Conservation (phyloP, 805 yeast genomes). For the Saccharomycopsis babjevae region DNA sequence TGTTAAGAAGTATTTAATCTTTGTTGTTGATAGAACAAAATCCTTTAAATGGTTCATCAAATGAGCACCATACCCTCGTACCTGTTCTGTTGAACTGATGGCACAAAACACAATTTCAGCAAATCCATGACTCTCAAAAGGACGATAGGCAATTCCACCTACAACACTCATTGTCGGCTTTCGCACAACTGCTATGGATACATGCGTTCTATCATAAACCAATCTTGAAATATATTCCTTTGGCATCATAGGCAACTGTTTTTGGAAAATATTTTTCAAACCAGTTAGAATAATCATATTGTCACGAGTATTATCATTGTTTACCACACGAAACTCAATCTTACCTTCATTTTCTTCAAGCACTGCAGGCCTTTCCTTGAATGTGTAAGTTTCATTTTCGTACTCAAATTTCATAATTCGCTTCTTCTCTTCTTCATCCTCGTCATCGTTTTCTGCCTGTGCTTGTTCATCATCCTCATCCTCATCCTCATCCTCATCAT, state of each 20-base stretch:
- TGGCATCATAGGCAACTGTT: slow-evolving; percentile 98
- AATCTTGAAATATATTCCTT: slow-evolving; percentile 89
- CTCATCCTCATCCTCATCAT: slow-evolving; percentile 21
- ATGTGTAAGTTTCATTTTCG: slow-evolving; percentile 73
- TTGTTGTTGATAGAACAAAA: slow-evolving; percentile 81
- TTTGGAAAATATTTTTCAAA: slow-evolving; percentile 88
- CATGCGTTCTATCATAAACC: slow-evolving; percentile 88
- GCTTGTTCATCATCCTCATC: slow-evolving; percentile 23
- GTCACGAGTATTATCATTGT: slow-evolving; percentile 83
- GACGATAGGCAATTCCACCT: slow-evolving; percentile 95
- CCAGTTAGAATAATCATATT: slow-evolving; percentile 90
- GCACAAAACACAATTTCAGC: slow-evolving; percentile 99
- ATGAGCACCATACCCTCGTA: slow-evolving; percentile 97
- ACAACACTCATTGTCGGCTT: slow-evolving; percentile 83
- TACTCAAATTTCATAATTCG: slow-evolving; percentile 33
- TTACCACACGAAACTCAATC: slow-evolving; percentile 92
- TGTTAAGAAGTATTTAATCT: slow-evolving; percentile 77
- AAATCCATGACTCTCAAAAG: slow-evolving; percentile 80
- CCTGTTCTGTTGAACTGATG: slow-evolving; percentile 94
- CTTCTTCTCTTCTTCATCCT: slow-evolving; percentile 22
- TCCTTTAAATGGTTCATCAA: slow-evolving; percentile 96
- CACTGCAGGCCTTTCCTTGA: slow-evolving; percentile 88
- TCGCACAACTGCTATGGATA: slow-evolving; percentile 92
- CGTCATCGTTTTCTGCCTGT: slow-evolving; percentile 19
- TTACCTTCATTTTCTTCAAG: slow-evolving; percentile 88